These are phyloP conservation scores for Rhizopogon vinicolor DNA, from an alignment of 768 basidiomycete genomes.

Conservation along the genomic window DNA sequence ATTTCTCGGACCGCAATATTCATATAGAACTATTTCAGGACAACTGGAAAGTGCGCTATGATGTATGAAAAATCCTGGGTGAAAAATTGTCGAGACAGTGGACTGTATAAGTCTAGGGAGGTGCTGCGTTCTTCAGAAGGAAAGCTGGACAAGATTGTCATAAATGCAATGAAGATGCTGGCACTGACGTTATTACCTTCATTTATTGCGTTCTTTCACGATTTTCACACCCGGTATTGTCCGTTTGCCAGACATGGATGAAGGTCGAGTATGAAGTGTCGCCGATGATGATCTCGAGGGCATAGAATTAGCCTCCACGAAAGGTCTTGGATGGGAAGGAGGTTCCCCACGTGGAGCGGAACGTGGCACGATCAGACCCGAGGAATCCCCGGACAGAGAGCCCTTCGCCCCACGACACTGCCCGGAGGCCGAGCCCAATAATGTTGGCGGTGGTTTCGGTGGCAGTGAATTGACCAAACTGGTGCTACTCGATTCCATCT, in stretches of 20 bases:
- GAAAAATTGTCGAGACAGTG: not conserved
- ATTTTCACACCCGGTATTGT: constrained; percentile 30
- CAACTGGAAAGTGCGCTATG: not conserved
- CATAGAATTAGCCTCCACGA: not conserved
- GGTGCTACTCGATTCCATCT: constrained; percentile 50
- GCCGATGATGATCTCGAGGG: not conserved
- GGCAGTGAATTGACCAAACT: constrained; percentile 13
- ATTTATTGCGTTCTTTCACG: constrained; percentile 15
- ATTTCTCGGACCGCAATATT: not conserved
- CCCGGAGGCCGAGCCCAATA: not conserved
- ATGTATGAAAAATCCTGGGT: not conserved
- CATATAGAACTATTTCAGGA: not conserved
- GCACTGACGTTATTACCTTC: constrained; percentile 4
- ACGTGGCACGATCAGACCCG: not conserved
- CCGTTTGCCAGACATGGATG: constrained; percentile 5
- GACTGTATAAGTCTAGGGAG: not conserved
- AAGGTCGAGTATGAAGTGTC: not conserved
- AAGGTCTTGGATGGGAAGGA: not conserved
- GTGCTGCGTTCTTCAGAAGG: too few relatives aligned
- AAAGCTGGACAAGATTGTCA: not conserved
- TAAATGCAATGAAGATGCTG: not conserved
- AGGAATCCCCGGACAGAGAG: not conserved
- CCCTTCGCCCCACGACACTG: not conserved
- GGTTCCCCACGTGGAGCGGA: not conserved
- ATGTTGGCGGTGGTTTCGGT: constrained; percentile 11